Percentiles rank a stretch among this genome's conserved stretches.
These are phyloP conservation scores for Cyberlindnera xylosilytica DNA, from an alignment of 805 yeast genomes.

Conservation along the genomic window DNA sequence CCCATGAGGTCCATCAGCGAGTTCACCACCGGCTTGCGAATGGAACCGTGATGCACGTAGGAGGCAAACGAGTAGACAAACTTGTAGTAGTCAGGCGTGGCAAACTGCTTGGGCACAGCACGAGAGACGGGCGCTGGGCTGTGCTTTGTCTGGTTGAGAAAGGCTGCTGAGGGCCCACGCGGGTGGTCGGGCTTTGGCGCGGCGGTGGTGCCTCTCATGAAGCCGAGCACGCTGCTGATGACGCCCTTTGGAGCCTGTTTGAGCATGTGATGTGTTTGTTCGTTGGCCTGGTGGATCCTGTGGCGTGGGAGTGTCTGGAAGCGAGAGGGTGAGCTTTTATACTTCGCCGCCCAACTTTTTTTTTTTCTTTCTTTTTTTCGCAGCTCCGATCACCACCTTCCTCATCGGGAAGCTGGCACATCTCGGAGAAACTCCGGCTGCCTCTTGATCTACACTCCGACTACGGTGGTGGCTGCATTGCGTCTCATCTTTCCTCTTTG, in stretches of 20 bases:
- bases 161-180: slow-evolving; percentile 10
- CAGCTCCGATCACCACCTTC: background rate
- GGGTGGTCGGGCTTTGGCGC: slow-evolving; percentile 5
- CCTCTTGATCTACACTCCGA: background rate
- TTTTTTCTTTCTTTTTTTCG: background rate
- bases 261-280: background rate
- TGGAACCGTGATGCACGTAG: slow-evolving; percentile 45
- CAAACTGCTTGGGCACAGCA: slow-evolving; percentile 11
- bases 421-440: background rate
- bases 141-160: slow-evolving; percentile 6
- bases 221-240: slow-evolving; percentile 7
- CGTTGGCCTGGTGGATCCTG: no score
- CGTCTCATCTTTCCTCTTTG: no score
- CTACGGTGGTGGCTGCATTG: background rate
- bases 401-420: background rate
- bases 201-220: slow-evolving; percentile 1
- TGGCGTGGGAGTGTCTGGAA: background rate
- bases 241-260: background rate
- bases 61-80: slow-evolving; percentile 44
- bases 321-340: background rate
- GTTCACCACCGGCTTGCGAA: slow-evolving; percentile 38
- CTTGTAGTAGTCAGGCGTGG: slow-evolving; percentile 35
- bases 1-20: slow-evolving; percentile 51
- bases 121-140: background rate
- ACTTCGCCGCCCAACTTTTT: background rate